Base-by-base conservation (phyloP, 805 yeast genomes). In the Candida morakotiae region DNA sequence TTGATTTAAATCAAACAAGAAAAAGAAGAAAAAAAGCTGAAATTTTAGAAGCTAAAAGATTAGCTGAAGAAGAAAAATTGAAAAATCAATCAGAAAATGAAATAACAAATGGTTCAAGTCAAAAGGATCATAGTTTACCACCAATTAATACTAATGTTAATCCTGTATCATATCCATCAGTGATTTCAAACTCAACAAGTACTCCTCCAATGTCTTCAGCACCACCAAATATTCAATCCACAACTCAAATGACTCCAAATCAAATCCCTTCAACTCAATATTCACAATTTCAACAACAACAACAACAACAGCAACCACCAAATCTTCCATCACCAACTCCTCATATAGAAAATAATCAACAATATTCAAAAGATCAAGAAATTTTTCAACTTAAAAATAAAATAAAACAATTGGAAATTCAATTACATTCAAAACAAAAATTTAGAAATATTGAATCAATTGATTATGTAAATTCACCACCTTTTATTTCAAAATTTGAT, bases 1-100 rank as follows among this genome's bases (percentile, higher is more conserved):
- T 83, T 37, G 87, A 85, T 46, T 52, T 76, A 11, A 71, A 75
- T 13, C 83, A 77, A 36, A 64, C 79, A 8, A 67, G 81, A 29
- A 77, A 82, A 47, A 60, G 67, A 43, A 54, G 67, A 46, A 66
- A 58, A 43, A 60, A 56, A 45, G 52, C 58, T 1, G 61, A 51
- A 28, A 49, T 54, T 38, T 51, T 31, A 36, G 46, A 47, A 29
- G 49, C 40, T 5, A 40, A 36, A 31, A 34, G 32, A 22, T 56
- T 56, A 20, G 57, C 58, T 17, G 67, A 27, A 51, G 33, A 35
- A 24, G 28, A 35, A n/a, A 28, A 28, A 14, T 9, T 11, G n/a
- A 22, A 32, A 26, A 21, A 31, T 14, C 24, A 22, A 17, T 5
- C 15, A 6, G 28, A 31, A 21, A 19, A 31, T 22, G n/a, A 27